Evolutionary conservation across 163 green algal genomes (phyloP), one percentile per base, ranked within the genome.

Genomic region (Coccomyxa subellipsoidea): DNA sequence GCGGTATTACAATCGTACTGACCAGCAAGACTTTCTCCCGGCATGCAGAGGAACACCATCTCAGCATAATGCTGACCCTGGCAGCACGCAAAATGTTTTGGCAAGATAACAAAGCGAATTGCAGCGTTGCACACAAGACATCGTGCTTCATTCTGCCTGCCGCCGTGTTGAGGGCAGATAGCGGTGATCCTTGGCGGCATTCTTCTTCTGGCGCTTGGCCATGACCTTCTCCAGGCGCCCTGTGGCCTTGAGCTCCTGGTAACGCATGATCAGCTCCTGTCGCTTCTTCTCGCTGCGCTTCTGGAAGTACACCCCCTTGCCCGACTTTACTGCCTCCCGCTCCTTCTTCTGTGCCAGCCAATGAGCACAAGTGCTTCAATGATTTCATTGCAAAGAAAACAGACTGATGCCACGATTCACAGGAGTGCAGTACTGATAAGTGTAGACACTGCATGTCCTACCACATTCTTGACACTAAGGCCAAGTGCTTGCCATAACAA

Each of bases 131-230:
- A n/a, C n/a, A n/a, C n/a, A n/a, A 59, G 47, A 59, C 47, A 59
- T 12, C n/a, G n/a, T n/a, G n/a, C n/a, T 12, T 59, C 47, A 59
- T 1, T 59, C 47, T 59, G 47, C 23, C 47, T 59, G 47, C 15
- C 47, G 47, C 47, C 47, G 47, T 59, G 47, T 59, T 59, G 47
- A 59, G 4, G 93, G 93, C 72, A 96, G 37, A 81, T 93, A 94
- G 36, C 92, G 85, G 88, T 98, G 95, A 80, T 98, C 95, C 87
- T 97, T 98, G 54, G 91, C 83, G 7, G 95, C 95, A 79, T 98
- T 98, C 83, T 94, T 95, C 85, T 92, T 93, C 37, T 92, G 85
- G 80, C 90, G 86, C 91, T 98, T 98, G 59, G 90, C 91, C 89
- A 98, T 93, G 84, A 90, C 96, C 82, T 94, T 92, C 40, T 98